Base-by-base conservation (phyloP, 495 filamentous ascomycete species). In the Gamarada debralockiae region DNA sequence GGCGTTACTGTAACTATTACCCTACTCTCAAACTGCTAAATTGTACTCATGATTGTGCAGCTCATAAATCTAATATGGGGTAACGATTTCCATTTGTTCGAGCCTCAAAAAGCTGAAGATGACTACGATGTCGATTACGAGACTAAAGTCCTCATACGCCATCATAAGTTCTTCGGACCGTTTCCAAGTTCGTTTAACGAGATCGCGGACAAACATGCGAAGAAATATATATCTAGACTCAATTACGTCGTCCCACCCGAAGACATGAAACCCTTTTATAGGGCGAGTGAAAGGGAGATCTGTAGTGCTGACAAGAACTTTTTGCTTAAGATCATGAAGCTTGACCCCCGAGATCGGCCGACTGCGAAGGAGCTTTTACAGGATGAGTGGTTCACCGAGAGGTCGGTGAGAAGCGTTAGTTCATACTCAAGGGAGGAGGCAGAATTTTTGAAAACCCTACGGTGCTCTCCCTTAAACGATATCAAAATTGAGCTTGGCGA, bases 1-100 rank as follows among this genome's bases (percentile, higher is more conserved):
- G 52, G 52, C 23, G 42, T 43, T 13, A 55, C 52, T 13, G 52
- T 55, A 55, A 21, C 43, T 48, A 21, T 40, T 39, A 41, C 33
- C 23, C 50, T 24, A 48, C 31, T 29, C 52, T 67, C 3, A 53
- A 52, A 23, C 31, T 62, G 23, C 24, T 68, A 17, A 68, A 65
- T 66, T 64, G 65, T 12, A 66, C 69, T 54, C 55, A 67, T n/a
- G 31, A 65, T 24, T 67, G 62, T 37, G 64, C 64, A 52, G 58
- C 69, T 44, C 58, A 72, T 63, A 57, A 56, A 52, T 45, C 52
- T 60, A 3, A 56, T 56, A 27, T 60, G 48, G 52, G 57, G 57
- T 29, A 24, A 42, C 33, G 15, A 52, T 48, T 60, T 42, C 40
- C 52, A 55, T 22, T 56, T 60, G 24, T 56, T 56, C 48, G 56